A percentile compares a stretch with the other conserved stretches of the same genome.
These are phyloP conservation scores for Jaapia argillacea DNA, from an alignment of 768 basidiomycete genomes.

Conservation along the genomic window DNA sequence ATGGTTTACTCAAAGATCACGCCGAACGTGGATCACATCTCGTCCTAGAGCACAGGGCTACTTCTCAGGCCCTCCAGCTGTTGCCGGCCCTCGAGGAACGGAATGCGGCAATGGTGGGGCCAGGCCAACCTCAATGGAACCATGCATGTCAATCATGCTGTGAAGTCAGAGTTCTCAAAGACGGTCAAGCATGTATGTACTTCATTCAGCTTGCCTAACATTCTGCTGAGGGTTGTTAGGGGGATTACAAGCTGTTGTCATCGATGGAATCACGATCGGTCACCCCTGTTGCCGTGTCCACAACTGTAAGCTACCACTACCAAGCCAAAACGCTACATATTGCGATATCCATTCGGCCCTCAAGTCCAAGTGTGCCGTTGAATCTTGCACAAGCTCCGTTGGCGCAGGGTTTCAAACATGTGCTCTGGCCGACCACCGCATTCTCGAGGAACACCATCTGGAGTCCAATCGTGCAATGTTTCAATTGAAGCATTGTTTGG, in stretches of 20 bases:
- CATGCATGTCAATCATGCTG: background rate
- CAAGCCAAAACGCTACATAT: conserved; percentile 4
- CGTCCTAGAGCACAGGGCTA: background rate
- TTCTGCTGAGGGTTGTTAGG: too few species aligned
- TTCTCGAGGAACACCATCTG: conserved; percentile 12
- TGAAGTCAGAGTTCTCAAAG: too few species aligned
- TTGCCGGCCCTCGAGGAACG: background rate
- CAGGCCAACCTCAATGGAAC: background rate
- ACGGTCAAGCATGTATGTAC: too few species aligned
- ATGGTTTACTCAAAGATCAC: background rate
- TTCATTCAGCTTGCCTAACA: too few species aligned
- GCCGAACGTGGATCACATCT: background rate
- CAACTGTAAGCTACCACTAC: conserved; percentile 17
- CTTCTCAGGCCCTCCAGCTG: background rate
- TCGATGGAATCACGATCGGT: conserved; percentile 24
- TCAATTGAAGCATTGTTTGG: conserved; percentile 16
- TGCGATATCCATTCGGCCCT: conserved; percentile 11
- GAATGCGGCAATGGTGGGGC: background rate
- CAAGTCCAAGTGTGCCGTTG: conserved; percentile 8
- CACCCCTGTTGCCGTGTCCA: conserved; percentile 20
- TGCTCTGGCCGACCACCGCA: conserved; percentile 12
- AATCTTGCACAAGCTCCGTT: conserved; percentile 5
- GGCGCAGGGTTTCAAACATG: conserved; percentile 12
- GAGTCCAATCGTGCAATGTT: conserved; percentile 17
- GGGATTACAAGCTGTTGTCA: conserved; percentile 12